Evolutionary conservation across 2,329 filamentous ascomycete genomes (phyloP).

Genomic region (Capronia coronata): DNA sequence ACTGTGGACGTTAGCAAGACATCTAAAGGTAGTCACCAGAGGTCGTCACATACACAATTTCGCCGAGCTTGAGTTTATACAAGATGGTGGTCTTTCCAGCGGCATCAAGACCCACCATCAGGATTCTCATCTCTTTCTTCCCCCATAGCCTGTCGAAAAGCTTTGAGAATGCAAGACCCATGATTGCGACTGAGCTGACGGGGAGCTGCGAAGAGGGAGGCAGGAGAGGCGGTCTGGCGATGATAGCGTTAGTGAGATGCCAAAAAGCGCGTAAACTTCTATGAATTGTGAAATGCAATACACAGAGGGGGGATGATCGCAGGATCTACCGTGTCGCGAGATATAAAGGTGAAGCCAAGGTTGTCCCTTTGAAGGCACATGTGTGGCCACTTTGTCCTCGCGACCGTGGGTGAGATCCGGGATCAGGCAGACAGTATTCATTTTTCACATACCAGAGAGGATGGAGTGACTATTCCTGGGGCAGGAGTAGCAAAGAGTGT

Average conservation of each 20-base stretch:
- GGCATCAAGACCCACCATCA: conserved; percentile 99
- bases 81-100: conserved; percentile 99
- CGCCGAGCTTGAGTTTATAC: conserved; percentile 98
- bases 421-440: conserved; percentile 24
- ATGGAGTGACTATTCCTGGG: conserved; percentile 13
- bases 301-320: not conserved
- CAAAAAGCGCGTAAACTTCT: not conserved
- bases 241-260: conserved; percentile 21
- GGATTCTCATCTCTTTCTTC: conserved; percentile 99
- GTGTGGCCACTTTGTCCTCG: conserved; percentile 30
- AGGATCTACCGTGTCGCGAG: not conserved
- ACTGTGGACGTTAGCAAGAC: conserved; percentile 44
- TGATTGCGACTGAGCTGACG: conserved; percentile 50
- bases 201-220: conserved; percentile 22
- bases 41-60: conserved; percentile 29
- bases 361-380: conserved; percentile 18
- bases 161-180: conserved; percentile 98
- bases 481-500: conserved; percentile 19
- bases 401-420: not conserved
- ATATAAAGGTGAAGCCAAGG: conserved; percentile 8
- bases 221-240: conserved; percentile 37
- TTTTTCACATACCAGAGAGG: conserved; percentile 24
- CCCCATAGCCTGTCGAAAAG: conserved; percentile 94
- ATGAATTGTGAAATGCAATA: not conserved
- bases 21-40: not conserved